Evolutionary conservation across 1,284 basidiomycete species (phyloP).

Genomic region (Cyathus pygmaeus): DNA sequence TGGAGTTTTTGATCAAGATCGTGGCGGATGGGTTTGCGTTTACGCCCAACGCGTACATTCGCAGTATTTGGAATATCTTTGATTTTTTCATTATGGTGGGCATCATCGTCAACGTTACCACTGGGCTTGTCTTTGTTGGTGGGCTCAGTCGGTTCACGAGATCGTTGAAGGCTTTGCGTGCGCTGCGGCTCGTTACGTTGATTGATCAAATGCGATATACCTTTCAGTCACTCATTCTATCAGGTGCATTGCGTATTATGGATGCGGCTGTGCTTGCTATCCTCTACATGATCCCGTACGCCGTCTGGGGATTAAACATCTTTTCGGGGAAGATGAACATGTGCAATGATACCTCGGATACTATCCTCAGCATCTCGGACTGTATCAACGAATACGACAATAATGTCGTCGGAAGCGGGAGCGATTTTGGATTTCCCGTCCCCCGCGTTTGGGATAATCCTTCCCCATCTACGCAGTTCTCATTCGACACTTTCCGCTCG

Average conservation of each 20-base stretch:
- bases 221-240: constrained; percentile 92
- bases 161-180: constrained; percentile 90
- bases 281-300: constrained; percentile 96
- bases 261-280: constrained; percentile 94
- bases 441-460: constrained; percentile 94
- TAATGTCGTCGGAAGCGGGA: constrained; percentile 60
- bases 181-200: constrained; percentile 90
- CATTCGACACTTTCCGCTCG: constrained; percentile 90
- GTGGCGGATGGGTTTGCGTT: constrained; percentile 93
- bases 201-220: constrained; percentile 89
- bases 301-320: constrained; percentile 96
- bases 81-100: constrained; percentile 91
- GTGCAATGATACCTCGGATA: constrained; percentile 81
- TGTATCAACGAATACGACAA: constrained; percentile 85
- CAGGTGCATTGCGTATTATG: constrained; percentile 86
- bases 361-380: constrained; percentile 58
- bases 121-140: constrained; percentile 82
- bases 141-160: constrained; percentile 87
- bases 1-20: constrained; percentile 92
- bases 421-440: constrained; percentile 73
- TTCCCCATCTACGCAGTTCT: constrained; percentile 84
- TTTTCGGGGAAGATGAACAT: constrained; percentile 87
- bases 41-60: constrained; percentile 93
- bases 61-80: constrained; percentile 92
- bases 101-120: constrained; percentile 84